A percentile compares a stretch with the other conserved stretches of the same genome.
Conservation (phyloP, 306 rosid genomes). For the Trifolium subterraneum region DNA sequence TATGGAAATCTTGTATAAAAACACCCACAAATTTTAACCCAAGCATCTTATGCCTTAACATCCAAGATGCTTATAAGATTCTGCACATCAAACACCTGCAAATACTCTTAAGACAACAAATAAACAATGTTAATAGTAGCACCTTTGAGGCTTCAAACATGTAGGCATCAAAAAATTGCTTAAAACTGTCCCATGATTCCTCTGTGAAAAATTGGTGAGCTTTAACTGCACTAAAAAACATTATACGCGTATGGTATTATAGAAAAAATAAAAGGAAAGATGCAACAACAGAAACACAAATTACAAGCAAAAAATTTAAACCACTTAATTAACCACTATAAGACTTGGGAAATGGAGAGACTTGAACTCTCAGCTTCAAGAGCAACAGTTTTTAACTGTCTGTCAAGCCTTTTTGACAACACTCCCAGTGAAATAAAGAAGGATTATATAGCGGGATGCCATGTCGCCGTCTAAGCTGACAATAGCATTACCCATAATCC, state of each 20-base stretch:
- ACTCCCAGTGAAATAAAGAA: slow-evolving; percentile 74
- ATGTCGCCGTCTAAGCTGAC: slow-evolving; percentile 96
- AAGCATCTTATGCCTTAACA: slow-evolving; percentile 22
- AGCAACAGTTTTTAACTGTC: slow-evolving; percentile 93
- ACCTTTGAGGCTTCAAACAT: slow-evolving; percentile 98
- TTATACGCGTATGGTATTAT: slow-evolving; percentile 52
- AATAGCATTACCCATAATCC: slow-evolving; percentile 99
- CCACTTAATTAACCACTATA: slow-evolving; percentile 43
- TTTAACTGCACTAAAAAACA: slow-evolving; percentile 84
- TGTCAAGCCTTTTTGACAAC: slow-evolving; percentile 99
- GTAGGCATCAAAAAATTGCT: slow-evolving; percentile 81
- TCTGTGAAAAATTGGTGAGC: slow-evolving; percentile 98
- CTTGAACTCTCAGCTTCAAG: slow-evolving; percentile 99
- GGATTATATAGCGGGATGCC: slow-evolving; percentile 96
- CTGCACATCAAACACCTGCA: slow-evolving; percentile 9
- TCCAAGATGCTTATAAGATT: slow-evolving; percentile 18
- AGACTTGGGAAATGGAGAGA: slow-evolving; percentile 99
- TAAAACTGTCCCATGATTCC: slow-evolving; percentile 93
- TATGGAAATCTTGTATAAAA: background rate
- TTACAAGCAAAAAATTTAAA: slow-evolving; percentile 7
- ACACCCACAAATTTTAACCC: slow-evolving; percentile 20
- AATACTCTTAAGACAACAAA: slow-evolving; percentile 22
- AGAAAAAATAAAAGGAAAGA: slow-evolving; percentile 41
- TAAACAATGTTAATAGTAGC: slow-evolving; percentile 21
- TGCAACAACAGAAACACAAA: slow-evolving; percentile 29